A percentile compares a stretch with the other conserved stretches of the same genome.
Conservation (phyloP, 2,329 filamentous ascomycete species). For the Aspergillus pseudoviridinutans region DNA sequence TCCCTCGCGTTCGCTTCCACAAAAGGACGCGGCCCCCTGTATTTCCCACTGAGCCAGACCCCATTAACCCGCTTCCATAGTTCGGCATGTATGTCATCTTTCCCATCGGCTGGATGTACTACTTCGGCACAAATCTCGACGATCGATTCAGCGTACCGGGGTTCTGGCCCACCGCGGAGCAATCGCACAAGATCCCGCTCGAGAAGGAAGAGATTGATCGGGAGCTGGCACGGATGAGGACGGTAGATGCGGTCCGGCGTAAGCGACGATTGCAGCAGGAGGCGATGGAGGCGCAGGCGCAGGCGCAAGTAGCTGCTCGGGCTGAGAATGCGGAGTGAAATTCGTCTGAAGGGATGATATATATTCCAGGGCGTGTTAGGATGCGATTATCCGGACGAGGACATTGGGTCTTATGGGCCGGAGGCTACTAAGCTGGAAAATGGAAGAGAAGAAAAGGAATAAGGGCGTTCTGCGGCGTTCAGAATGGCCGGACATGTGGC, state of each 20-base stretch:
- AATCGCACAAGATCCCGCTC: slow-evolving; percentile 51
- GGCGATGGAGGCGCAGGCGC: slow-evolving; percentile 17
- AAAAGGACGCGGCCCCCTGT: background rate
- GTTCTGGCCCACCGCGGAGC: slow-evolving; percentile 79
- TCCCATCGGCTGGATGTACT: slow-evolving; percentile 99
- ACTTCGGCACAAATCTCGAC: slow-evolving; percentile 98
- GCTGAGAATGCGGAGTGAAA: slow-evolving; percentile 9
- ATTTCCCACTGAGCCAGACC: slow-evolving; percentile 1
- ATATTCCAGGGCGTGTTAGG: background rate
- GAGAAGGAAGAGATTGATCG: slow-evolving; percentile 62
- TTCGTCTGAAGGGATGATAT: background rate
- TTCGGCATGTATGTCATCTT: slow-evolving; percentile 99
- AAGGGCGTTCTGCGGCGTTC: slow-evolving; percentile 3
- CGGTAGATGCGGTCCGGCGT: slow-evolving; percentile 48
- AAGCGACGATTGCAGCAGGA: slow-evolving; percentile 43
- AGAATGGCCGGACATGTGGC: slow-evolving; percentile 4
- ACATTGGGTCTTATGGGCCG: background rate
- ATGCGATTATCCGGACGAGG: slow-evolving; percentile 7
- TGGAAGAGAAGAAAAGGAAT: background rate
- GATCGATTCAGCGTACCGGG: slow-evolving; percentile 80
- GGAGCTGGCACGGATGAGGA: slow-evolving; percentile 67
- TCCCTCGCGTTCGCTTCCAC: background rate
- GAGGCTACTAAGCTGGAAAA: background rate
- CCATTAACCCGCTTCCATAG: slow-evolving; percentile 45
- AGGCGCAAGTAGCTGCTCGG: slow-evolving; percentile 12